Percentiles rank a stretch among this genome's conserved stretches.
These are phyloP conservation scores for Beauveria sp. DNA, from an alignment of 2,329 filamentous ascomycete genomes.

Conservation along the genomic window DNA sequence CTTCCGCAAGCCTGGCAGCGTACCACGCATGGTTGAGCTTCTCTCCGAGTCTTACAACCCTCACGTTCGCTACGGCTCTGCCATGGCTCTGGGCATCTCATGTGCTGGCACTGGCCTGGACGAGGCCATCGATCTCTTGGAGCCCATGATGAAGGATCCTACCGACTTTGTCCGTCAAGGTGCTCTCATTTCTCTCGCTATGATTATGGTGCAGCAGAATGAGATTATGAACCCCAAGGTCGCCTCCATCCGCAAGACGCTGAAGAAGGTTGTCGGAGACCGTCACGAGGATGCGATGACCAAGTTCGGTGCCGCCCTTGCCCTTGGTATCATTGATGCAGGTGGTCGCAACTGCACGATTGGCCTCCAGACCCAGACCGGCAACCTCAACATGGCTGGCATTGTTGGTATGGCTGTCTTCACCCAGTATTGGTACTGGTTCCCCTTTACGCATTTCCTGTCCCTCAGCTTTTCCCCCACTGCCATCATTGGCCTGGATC, in stretches of 20 bases:
- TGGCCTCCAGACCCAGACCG: constrained; percentile 92
- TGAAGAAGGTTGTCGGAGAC: constrained; percentile 89
- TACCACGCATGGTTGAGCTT: constrained; percentile 97
- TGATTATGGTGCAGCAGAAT: constrained; percentile 99
- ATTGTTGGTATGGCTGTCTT: constrained; percentile 98
- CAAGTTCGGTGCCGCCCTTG: constrained; percentile 92
- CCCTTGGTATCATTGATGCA: constrained; percentile 94
- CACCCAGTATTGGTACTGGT: constrained; percentile 99
- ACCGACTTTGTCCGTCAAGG: constrained; percentile 98
- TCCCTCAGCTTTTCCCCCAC: constrained; percentile 96
- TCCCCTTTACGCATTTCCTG: constrained; percentile 95
- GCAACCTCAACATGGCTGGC: constrained; percentile 96
- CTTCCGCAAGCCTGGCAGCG: constrained; percentile 94
- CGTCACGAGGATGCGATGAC: constrained; percentile 99
- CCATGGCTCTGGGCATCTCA: constrained; percentile 96
- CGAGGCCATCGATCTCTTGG: constrained; percentile 90
- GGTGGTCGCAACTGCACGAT: constrained; percentile 98
- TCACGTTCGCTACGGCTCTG: constrained; percentile 93
- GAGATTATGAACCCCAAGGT: constrained; percentile 98
- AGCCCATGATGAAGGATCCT: constrained; percentile 99
- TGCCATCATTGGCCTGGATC: constrained; percentile 87
- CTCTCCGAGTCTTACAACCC: constrained; percentile 98
- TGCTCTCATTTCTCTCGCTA: constrained; percentile 84
- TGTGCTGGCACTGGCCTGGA: constrained; percentile 93
- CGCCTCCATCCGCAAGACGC: constrained; percentile 77